Base-by-base conservation (phyloP, 495 filamentous ascomycete species). In the Lasiosphaeria ovina region DNA sequence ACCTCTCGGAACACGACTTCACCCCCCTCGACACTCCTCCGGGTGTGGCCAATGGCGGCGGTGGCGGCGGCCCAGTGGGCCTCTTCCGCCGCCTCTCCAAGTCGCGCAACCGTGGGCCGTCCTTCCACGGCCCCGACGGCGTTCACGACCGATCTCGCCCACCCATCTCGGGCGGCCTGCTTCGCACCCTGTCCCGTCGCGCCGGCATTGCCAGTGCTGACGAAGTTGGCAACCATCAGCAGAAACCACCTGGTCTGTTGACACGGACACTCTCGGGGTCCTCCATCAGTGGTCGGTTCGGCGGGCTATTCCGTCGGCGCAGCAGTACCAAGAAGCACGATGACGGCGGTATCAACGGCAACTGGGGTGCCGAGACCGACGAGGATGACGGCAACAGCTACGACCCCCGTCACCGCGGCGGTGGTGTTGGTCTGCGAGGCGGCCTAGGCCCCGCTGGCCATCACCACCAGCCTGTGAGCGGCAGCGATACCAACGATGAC, bases 201-300 rank as follows among this genome's bases (percentile, higher is more conserved):
- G 65, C 67, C 1, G 63, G 69, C 35, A 63, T 65, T 10, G 63
- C 67, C 6, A 70, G 67, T 55, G 69, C 69, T 0, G 81, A 85
- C 42, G 72, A 80, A 32, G 76, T 81, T 7, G 78, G n/a, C 51
- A 52, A 35, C 12, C 44, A 70, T 4, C 79, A 77, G 34, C 72
- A 86, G 33, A 77, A 79, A 31, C 79, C 85, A 8, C 89, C 85
- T 0, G 69, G 90, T 3, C 89, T 89, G 0, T 73, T 93, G 10
- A 87, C 80, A 4, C 78, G 86, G 4, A 72, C 71, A 5, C 57
- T 73, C 35, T 73, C 71, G 7, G 60, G 62, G 3, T 65, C 69
- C 1, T 67, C 67, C 31, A 55, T 68, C 54, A 59, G 62, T 35
- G 63, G 71, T 11, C 57, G 58, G 3, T 16, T 74, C 7, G 76